Base-by-base conservation (phyloP, 2,329 filamentous ascomycete genomes). In the Phialophora verrucosa region DNA sequence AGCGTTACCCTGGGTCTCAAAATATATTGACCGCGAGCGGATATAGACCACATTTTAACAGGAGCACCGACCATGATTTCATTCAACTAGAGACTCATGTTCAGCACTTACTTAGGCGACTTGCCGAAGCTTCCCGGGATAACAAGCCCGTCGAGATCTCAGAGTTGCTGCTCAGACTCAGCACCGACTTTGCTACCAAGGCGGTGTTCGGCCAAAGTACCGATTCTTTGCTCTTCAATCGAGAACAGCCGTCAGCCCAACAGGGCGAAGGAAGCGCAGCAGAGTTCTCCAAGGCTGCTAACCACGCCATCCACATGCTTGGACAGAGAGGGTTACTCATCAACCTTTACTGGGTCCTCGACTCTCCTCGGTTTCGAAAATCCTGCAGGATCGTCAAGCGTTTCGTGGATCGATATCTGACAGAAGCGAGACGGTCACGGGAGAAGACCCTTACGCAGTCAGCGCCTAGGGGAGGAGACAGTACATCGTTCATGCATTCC, bases 111-210 rank as follows among this genome's bases (percentile, higher is more conserved):
- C 79, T 90, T 20, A 29, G 47, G 6, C 53, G 58, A 29, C 59
- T 65, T 27, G 78, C 80, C 17, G 82, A 83, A 25, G 81, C 91
- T 7, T 85, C 87, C 0, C 73, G 73, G 0, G 77, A 85, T 63
- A 82, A 87, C 57, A 75, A 78, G 2, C 82, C 80, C 0, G 81
- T 90, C 8, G 85, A 90, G 69, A 78, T 90, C 27, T 85, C 86
- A 70, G 82, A 84, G 6, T 76, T 89, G 7, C 88, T 90, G 72
- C 89, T 90, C 72, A 82, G 84, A 60, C 81, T 90, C 73, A 89
- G 88, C 0, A 80, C 91, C 12, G 88, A 91, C 67, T 85, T 86
- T 0, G 87, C 88, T 0, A 90, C 88, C 0, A 86, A 88, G 54
- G 89, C 91, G 69, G 77, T 91, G 2, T 88, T 91, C 53, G 88